Evolutionary conservation across 768 basidiomycete genomes (phyloP).

Genomic region (Boletellus sp.): DNA sequence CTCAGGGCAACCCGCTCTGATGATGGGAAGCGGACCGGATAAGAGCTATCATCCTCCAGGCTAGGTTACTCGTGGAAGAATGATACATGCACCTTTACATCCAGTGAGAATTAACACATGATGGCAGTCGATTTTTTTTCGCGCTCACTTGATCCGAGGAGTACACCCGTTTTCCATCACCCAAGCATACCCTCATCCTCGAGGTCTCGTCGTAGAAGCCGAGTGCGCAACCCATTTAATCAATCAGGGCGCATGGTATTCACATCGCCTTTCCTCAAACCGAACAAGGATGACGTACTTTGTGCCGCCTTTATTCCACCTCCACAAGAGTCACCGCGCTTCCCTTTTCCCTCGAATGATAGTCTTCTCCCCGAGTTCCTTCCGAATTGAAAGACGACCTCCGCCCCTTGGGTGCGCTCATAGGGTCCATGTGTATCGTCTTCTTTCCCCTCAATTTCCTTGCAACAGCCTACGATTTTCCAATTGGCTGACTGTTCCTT

Average conservation of each 20-base stretch:
- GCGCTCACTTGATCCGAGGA: slow-evolving; percentile 14
- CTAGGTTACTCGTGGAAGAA: neutral
- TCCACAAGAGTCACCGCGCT: slow-evolving; percentile 12
- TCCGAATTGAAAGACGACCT: slow-evolving; percentile 20
- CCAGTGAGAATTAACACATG: neutral
- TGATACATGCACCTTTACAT: neutral
- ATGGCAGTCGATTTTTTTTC: neutral
- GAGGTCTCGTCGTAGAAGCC: neutral
- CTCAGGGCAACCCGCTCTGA: slow-evolving; percentile 11
- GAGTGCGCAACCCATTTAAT: neutral
- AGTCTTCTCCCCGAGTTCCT: slow-evolving; percentile 18
- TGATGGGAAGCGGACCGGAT: slow-evolving; percentile 10
- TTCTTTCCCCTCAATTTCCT: slow-evolving; percentile 1
- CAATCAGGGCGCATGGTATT: neutral
- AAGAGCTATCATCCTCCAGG: neutral
- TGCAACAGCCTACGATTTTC: slow-evolving; percentile 13
- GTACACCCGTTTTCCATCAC: neutral
- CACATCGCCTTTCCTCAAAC: slow-evolving; percentile 3
- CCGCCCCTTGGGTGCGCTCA: slow-evolving; percentile 8
- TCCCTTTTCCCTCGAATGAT: slow-evolving; percentile 12
- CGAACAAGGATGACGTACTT: neutral
- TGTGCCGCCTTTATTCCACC: slow-evolving; percentile 6
- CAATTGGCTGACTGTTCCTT: slow-evolving; percentile 10
- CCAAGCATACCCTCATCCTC: neutral
- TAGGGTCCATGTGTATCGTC: slow-evolving; percentile 4